Conservation (phyloP, 148 eudicot species). For the Nepenthes gracilis region DNA sequence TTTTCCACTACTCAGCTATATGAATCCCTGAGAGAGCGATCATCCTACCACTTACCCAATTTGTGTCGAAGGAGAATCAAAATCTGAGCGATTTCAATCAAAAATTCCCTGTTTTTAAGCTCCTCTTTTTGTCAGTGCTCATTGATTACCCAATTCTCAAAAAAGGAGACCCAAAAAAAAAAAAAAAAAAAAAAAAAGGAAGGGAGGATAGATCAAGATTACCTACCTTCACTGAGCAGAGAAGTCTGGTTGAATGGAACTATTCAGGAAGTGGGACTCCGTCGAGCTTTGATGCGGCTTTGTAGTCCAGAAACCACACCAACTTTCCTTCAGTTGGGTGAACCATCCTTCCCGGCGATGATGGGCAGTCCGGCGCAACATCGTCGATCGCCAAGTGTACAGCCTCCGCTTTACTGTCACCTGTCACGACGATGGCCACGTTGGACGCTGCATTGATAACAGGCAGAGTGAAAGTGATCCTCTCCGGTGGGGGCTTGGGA, state of each 20-base stretch:
- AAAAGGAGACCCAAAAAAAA: too few relatives aligned
- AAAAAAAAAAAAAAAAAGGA: too few relatives aligned
- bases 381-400: conserved; percentile 31
- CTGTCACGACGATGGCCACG: conserved; percentile 63
- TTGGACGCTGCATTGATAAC: conserved; percentile 81
- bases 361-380: conserved; percentile 21
- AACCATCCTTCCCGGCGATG: conserved; percentile 64
- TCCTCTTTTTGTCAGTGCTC: too few relatives aligned
- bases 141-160: too few relatives aligned
- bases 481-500: conserved; percentile 78
- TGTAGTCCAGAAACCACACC: conserved; percentile 59
- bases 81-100: too few relatives aligned
- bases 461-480: conserved; percentile 83
- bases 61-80: too few relatives aligned
- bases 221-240: not conserved
- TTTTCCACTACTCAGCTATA: too few relatives aligned
- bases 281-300: conserved; percentile 44
- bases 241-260: not conserved
- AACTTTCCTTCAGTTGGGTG: conserved; percentile 45
- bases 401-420: conserved; percentile 56
- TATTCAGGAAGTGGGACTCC: conserved; percentile 17
- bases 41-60: too few relatives aligned
- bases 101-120: too few relatives aligned
- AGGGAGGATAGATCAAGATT: not conserved
- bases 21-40: too few relatives aligned